Conservation (phyloP, 257 asterid genomes). For the Rhazya stricta region DNA sequence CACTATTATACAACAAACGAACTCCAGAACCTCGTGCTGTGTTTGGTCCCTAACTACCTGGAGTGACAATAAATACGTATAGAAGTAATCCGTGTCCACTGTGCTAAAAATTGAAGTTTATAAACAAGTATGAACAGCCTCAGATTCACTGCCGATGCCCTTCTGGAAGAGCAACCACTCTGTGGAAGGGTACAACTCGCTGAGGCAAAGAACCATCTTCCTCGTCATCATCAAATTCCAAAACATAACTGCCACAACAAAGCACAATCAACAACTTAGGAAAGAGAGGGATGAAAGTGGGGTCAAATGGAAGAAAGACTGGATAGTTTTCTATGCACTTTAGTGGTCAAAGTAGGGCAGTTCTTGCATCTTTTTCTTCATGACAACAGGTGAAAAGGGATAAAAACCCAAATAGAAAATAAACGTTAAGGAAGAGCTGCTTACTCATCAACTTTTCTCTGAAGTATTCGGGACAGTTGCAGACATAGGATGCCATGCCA, state of each 20-base stretch:
- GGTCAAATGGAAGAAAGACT: no score
- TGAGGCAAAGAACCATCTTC: slow-evolving; percentile 90
- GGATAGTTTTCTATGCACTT: not conserved
- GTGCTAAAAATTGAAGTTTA: slow-evolving; percentile 1
- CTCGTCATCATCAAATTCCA: slow-evolving; percentile 94
- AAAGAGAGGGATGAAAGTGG: not conserved
- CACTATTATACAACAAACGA: not conserved
- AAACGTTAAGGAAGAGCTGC: slow-evolving; percentile 22
- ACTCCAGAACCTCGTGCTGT: not conserved
- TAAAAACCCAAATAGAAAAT: not conserved
- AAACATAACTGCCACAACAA: slow-evolving; percentile 52
- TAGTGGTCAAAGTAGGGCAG: not conserved
- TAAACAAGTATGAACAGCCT: slow-evolving; percentile 13
- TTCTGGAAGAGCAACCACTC: slow-evolving; percentile 85
- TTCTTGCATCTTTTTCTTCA: not conserved
- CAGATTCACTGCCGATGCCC: slow-evolving; percentile 62
- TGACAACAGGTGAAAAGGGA: not conserved
- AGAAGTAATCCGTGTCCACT: not conserved
- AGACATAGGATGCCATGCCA: slow-evolving; percentile 26
- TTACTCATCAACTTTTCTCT: slow-evolving; percentile 95
- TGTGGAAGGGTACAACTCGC: slow-evolving; percentile 74
- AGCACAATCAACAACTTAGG: not conserved
- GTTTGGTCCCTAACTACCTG: not conserved
- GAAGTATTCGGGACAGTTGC: slow-evolving; percentile 21
- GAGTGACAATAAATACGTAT: not conserved